Conservation (phyloP, 2,329 filamentous ascomycete species). For the Helicocarpus griseus region DNA sequence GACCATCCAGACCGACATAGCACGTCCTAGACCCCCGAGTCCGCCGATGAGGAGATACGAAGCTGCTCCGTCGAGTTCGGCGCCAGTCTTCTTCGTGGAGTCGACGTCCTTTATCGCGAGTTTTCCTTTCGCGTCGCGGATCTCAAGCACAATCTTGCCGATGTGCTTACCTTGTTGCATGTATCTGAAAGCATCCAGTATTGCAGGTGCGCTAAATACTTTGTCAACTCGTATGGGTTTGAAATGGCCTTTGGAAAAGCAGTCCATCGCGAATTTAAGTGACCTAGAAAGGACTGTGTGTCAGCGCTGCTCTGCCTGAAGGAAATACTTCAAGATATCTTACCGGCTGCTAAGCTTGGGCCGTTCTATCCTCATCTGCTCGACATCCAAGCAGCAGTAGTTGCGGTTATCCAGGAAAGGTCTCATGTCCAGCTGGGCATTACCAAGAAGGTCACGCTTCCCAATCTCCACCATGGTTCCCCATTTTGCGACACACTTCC, state of each 20-base stretch:
- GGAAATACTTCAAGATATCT: slow-evolving; percentile 9
- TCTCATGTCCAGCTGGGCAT: slow-evolving; percentile 14
- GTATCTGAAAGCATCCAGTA: slow-evolving; percentile 19
- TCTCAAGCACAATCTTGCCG: slow-evolving; percentile 27
- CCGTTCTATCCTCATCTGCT: too few species aligned
- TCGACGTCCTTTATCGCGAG: background rate
- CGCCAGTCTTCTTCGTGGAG: too few species aligned
- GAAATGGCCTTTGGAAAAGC: too few species aligned
- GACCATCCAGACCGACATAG: slow-evolving; percentile 16
- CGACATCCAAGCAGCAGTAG: too few species aligned
- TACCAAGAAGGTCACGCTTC: slow-evolving; percentile 11
- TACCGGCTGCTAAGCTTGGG: slow-evolving; percentile 12
- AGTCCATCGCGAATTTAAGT: too few species aligned
- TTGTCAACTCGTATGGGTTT: slow-evolving; percentile 17
- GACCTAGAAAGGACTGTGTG: too few species aligned
- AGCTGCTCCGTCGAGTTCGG: background rate
- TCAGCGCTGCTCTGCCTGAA: background rate
- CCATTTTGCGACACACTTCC: slow-evolving; percentile 14
- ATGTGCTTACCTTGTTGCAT: slow-evolving; percentile 25
- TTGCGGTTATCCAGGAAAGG: slow-evolving; percentile 17
- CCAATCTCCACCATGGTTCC: slow-evolving; percentile 18
- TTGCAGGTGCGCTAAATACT: slow-evolving; percentile 17
- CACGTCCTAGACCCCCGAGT: slow-evolving; percentile 17
- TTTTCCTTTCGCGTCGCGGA: background rate
- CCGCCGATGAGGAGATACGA: slow-evolving; percentile 4